Percentiles rank a stretch among this genome's conserved stretches.
These are phyloP conservation scores for Ilyonectria robusta DNA, from an alignment of 2,329 filamentous ascomycete species.

Conservation along the genomic window DNA sequence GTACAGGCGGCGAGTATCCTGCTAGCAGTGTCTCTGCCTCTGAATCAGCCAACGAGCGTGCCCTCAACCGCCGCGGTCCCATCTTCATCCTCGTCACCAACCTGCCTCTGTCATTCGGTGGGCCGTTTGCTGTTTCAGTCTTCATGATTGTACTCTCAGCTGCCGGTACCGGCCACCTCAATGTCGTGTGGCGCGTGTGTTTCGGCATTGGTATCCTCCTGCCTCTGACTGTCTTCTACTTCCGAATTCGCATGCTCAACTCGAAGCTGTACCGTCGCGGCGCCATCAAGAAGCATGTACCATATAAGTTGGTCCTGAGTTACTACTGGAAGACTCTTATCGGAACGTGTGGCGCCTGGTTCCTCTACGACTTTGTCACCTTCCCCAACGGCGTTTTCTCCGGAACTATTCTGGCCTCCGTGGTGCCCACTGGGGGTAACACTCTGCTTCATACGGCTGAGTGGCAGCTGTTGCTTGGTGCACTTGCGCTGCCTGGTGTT, in stretches of 20 bases:
- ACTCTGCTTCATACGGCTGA: constrained; percentile 60
- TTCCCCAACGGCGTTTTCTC: constrained; percentile 64
- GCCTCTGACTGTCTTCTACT: constrained; percentile 69
- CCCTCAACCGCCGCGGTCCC: constrained; percentile 54
- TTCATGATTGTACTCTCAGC: constrained; percentile 62
- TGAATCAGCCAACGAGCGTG: constrained; percentile 63
- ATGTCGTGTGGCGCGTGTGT: constrained; percentile 63
- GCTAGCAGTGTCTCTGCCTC: constrained; percentile 61
- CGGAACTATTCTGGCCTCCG: constrained; percentile 58
- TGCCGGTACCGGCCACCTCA: constrained; percentile 52
- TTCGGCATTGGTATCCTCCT: constrained; percentile 64
- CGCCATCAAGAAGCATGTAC: constrained; percentile 66
- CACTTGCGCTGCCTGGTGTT: constrained; percentile 63
- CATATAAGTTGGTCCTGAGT: constrained; percentile 63
- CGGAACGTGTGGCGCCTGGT: constrained; percentile 69
- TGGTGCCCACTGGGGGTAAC: constrained; percentile 51
- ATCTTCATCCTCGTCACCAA: constrained; percentile 64
- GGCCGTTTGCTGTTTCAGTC: constrained; percentile 58
- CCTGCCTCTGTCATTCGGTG: constrained; percentile 49
- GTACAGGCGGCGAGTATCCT: constrained; percentile 62
- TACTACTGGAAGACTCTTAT: constrained; percentile 70
- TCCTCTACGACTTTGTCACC: constrained; percentile 65
- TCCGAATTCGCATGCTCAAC: constrained; percentile 67
- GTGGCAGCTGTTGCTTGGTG: constrained; percentile 63
- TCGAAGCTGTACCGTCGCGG: constrained; percentile 65